Conservation (phyloP, 805 yeast genomes). For the Cyberlindnera sargentensis region DNA sequence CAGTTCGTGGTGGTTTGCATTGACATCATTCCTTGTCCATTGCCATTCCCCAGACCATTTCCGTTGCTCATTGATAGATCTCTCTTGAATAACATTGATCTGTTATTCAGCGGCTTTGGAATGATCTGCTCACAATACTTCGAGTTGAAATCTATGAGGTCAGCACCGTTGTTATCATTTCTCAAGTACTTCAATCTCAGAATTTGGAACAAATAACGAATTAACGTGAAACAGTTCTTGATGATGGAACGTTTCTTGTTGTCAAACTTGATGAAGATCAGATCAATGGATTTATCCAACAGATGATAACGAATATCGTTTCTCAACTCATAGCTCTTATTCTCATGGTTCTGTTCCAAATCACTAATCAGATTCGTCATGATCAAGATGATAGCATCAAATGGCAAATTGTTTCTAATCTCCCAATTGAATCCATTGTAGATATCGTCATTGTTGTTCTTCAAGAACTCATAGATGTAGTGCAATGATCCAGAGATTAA, state of each 20-base stretch:
- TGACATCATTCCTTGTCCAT: slow-evolving; percentile 1
- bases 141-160: slow-evolving; percentile 19
- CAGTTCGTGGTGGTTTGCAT: slow-evolving; percentile 22
- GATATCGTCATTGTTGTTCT: slow-evolving; percentile 38
- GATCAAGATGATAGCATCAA: slow-evolving; percentile 48
- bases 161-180: slow-evolving; percentile 12
- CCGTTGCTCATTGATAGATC: not conserved
- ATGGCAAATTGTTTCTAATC: slow-evolving; percentile 51
- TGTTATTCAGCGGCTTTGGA: slow-evolving; percentile 19
- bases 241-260: slow-evolving; percentile 27
- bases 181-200: slow-evolving; percentile 24
- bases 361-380: slow-evolving; percentile 48
- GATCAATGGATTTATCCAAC: slow-evolving; percentile 25
- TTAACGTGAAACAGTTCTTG: slow-evolving; percentile 26
- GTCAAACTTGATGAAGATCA: slow-evolving; percentile 27
- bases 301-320: slow-evolving; percentile 27
- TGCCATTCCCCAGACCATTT: slow-evolving; percentile 3
- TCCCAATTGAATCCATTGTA: slow-evolving; percentile 56
- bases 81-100: slow-evolving; percentile 12
- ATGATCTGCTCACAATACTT: slow-evolving; percentile 22
- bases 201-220: slow-evolving; percentile 27
- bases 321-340: slow-evolving; percentile 24
- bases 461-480: slow-evolving; percentile 47
- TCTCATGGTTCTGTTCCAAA: slow-evolving; percentile 29
- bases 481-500: slow-evolving; percentile 51